A percentile compares a stretch with the other conserved stretches of the same genome.
Conservation (phyloP, 2,329 filamentous ascomycete species). For the Sporothrix curviconia region DNA sequence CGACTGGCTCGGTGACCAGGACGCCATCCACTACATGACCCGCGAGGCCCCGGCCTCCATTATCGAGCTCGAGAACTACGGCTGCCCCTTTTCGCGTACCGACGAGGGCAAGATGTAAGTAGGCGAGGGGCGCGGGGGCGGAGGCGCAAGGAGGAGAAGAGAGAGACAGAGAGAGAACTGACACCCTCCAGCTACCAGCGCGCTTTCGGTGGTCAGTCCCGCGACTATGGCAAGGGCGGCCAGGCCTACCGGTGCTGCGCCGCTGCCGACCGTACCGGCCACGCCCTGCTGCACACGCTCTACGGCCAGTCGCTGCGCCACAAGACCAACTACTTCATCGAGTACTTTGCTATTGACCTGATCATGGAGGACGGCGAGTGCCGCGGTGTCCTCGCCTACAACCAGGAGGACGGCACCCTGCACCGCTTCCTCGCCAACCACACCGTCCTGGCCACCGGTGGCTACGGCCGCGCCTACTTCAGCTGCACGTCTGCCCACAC, state of each 20-base stretch:
- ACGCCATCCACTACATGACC: conserved; percentile 98
- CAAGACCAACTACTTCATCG: conserved; percentile 99
- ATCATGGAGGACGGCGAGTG: conserved; percentile 97
- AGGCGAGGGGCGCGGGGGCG: too few species aligned
- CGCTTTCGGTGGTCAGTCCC: conserved; percentile 95
- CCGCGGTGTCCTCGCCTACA: conserved; percentile 94
- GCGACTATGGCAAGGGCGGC: conserved; percentile 91
- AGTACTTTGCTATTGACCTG: conserved; percentile 94
- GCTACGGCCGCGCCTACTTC: conserved; percentile 97
- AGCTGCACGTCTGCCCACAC: conserved; percentile 97
- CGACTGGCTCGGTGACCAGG: conserved; percentile 95
- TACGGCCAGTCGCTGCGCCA: conserved; percentile 95
- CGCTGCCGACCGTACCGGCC: conserved; percentile 91
- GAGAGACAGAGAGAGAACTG: neutral
- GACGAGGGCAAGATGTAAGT: conserved; percentile 88
- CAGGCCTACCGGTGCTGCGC: conserved; percentile 97
- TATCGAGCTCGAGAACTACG: conserved; percentile 94
- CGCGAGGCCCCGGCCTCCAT: conserved; percentile 86
- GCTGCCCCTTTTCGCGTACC: conserved; percentile 92
- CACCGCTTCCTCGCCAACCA: conserved; percentile 96
- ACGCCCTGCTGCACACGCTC: conserved; percentile 95
- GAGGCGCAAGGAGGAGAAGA: neutral
- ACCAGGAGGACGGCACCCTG: conserved; percentile 96
- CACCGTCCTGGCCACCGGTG: conserved; percentile 93
- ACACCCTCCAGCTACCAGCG: conserved; percentile 69